phyloP scores from a whole-genome alignment of 2,329 filamentous ascomycete species.

The Coniosporium tulheliwenetii region DNA sequence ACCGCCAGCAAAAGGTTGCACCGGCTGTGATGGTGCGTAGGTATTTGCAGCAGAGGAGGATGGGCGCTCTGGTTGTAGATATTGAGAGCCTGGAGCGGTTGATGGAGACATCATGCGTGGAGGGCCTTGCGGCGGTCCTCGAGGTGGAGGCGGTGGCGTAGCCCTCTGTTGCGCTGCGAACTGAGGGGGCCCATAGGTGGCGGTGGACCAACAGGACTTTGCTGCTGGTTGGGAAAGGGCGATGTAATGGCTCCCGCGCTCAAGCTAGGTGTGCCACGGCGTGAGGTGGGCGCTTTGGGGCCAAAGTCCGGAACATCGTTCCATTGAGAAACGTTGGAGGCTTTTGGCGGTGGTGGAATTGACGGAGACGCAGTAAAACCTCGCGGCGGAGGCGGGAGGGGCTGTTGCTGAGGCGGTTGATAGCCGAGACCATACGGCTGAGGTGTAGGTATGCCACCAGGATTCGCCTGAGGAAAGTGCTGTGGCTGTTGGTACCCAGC shows the following conservation, averaged over 20 bases:
- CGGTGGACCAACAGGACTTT: conserved; percentile 18
- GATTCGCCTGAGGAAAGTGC: conserved; percentile 13
- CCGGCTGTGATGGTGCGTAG: conserved; percentile 46
- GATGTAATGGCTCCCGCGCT: conserved; percentile 47
- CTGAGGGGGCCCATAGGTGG: conserved; percentile 40
- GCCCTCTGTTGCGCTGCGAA: conserved; percentile 44
- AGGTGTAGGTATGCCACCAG: conserved; percentile 4
- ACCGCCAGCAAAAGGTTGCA: conserved; percentile 22
- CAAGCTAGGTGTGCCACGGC: conserved; percentile 58
- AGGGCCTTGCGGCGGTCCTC: conserved; percentile 56
- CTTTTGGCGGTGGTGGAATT: conserved; percentile 49
- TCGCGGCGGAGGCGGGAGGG: conserved; percentile 45
- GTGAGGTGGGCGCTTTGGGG: conserved; percentile 52
- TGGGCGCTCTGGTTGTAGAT: conserved; percentile 32
- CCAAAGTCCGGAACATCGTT: conserved; percentile 81
- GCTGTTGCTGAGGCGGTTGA: conserved; percentile 25
- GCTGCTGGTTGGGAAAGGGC: conserved; percentile 55
- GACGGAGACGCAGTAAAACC: conserved; percentile 51
- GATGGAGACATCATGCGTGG: conserved; percentile 58
- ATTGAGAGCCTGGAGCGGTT: conserved; percentile 35
- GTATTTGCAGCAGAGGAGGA: conserved; percentile 42
- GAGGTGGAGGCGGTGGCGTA: conserved; percentile 57
- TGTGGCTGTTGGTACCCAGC: conserved; percentile 27
- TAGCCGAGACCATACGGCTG: conserved; percentile 28
- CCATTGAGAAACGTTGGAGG: conserved; percentile 67